Percentiles rank a stretch among this genome's conserved stretches.
Evolutionary conservation across 2,329 filamentous ascomycete species (phyloP).

Genomic region (Ceratocystis variospora): DNA sequence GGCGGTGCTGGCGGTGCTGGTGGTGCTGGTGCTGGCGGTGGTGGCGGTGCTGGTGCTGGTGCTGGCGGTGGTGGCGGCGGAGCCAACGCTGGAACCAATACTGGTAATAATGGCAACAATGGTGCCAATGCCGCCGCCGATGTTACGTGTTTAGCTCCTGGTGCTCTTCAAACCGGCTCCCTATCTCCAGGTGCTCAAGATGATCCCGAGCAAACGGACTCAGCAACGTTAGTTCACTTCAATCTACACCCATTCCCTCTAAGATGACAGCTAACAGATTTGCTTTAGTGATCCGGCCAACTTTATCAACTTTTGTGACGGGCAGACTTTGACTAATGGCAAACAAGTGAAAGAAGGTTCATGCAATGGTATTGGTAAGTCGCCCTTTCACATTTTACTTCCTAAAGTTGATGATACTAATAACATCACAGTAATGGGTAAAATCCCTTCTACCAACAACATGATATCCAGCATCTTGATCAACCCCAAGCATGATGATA

Average conservation of each 20-base stretch:
- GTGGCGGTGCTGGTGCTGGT: constrained; percentile 18
- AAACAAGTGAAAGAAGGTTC: constrained; percentile 43
- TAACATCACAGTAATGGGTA: constrained; percentile 38
- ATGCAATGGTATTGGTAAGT: constrained; percentile 49
- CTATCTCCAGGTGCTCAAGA: constrained; percentile 35
- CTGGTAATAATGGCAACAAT: constrained; percentile 23
- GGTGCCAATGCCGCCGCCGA: constrained; percentile 23
- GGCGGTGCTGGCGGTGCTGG: constrained; percentile 19
- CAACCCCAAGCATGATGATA: constrained; percentile 39
- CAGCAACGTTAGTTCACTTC: constrained; percentile 34
- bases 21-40: not conserved
- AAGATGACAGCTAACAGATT: constrained; percentile 20
- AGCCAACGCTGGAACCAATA: constrained; percentile 21
- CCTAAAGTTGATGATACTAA: constrained; percentile 19
- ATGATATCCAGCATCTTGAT: constrained; percentile 46
- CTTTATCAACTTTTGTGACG: constrained; percentile 51
- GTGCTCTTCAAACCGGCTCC: constrained; percentile 38
- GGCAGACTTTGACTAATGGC: constrained; percentile 45
- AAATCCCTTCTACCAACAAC: constrained; percentile 39
- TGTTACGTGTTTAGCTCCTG: constrained; percentile 29
- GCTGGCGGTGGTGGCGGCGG: constrained; percentile 20
- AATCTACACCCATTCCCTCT: not conserved
- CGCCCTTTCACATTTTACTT: not conserved
- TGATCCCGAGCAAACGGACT: constrained; percentile 37
- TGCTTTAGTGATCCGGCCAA: constrained; percentile 40